phyloP scores from a whole-genome alignment of 352 stramenopile species.

The Phytophthora foliorum region DNA sequence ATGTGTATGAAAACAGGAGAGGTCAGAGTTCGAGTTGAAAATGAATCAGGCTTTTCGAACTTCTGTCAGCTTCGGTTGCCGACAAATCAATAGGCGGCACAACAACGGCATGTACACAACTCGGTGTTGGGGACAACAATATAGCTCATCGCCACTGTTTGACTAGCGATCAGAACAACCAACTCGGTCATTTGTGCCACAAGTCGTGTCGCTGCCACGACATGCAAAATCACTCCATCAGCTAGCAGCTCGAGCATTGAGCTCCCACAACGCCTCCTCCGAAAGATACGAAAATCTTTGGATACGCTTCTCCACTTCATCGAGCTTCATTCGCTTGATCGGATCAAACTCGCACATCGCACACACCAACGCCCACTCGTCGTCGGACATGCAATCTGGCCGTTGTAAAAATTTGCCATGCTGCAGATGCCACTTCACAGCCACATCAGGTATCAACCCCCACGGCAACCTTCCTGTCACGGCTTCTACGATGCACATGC shows the following conservation, averaged over 20 bases:
- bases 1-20: too few relatives aligned
- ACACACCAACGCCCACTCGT: conserved; percentile 8
- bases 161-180: too few relatives aligned
- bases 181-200: too few relatives aligned
- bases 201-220: too few relatives aligned
- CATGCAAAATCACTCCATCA: too few relatives aligned
- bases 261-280: neutral
- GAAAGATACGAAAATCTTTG: neutral
- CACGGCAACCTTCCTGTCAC: conserved; percentile 5
- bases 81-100: too few relatives aligned
- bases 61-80: too few relatives aligned
- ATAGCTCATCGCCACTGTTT: too few relatives aligned
- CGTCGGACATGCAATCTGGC: conserved; percentile 2
- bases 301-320: conserved; percentile 9
- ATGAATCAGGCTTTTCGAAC: too few relatives aligned
- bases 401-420: conserved; percentile 5
- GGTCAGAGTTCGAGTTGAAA: too few relatives aligned
- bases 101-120: too few relatives aligned
- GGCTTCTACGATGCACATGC: conserved; percentile 16
- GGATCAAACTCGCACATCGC: conserved; percentile 18
- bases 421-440: conserved; percentile 5
- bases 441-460: neutral
- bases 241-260: neutral
- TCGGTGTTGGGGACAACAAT: too few relatives aligned
- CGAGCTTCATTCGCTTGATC: neutral